Percentiles rank a stretch among this genome's conserved stretches.
Evolutionary conservation across 768 basidiomycete genomes (phyloP).

Genomic region (Kwoniella newhampshirensis): DNA sequence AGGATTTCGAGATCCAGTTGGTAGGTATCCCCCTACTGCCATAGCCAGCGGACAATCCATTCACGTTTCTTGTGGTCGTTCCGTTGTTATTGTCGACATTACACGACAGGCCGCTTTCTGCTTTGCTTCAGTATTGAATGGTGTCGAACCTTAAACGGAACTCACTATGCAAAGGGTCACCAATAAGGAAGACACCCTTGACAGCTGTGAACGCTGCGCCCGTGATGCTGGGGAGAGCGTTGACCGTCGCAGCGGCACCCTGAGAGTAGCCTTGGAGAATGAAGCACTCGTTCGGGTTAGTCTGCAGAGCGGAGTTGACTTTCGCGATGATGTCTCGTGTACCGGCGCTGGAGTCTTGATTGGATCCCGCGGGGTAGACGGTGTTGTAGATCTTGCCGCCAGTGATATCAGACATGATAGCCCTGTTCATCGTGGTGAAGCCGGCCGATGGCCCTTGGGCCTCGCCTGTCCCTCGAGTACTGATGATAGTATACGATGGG

Average conservation of each 20-base stretch:
- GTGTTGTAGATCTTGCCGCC: slow-evolving; percentile 26
- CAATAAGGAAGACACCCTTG: slow-evolving; percentile 35
- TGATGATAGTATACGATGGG: slow-evolving; percentile 28
- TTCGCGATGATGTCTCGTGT: slow-evolving; percentile 22
- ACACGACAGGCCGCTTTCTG: no score
- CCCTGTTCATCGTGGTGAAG: slow-evolving; percentile 25
- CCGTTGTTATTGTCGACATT: no score
- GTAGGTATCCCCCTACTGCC: no score
- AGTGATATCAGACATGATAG: slow-evolving; percentile 6
- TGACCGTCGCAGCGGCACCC: slow-evolving; percentile 32
- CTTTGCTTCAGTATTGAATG: no score
- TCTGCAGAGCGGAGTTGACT: slow-evolving; percentile 5
- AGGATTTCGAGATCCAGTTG: no score
- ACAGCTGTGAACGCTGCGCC: slow-evolving; percentile 23
- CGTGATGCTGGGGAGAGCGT: slow-evolving; percentile 15
- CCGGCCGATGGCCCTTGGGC: slow-evolving; percentile 23
- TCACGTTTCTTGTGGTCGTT: no score
- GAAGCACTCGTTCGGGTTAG: slow-evolving; percentile 24
- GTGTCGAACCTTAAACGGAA: no score
- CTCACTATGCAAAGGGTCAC: slow-evolving; percentile 28
- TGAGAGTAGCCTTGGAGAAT: slow-evolving; percentile 30
- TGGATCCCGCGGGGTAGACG: slow-evolving; percentile 27
- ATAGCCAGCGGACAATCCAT: no score
- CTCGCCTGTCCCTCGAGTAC: slow-evolving; percentile 32
- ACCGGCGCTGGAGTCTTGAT: slow-evolving; percentile 23